Percentiles rank a stretch among this genome's conserved stretches.
Conservation (phyloP, 2,329 filamentous ascomycete species). For the Colletotrichum tofieldiae region DNA sequence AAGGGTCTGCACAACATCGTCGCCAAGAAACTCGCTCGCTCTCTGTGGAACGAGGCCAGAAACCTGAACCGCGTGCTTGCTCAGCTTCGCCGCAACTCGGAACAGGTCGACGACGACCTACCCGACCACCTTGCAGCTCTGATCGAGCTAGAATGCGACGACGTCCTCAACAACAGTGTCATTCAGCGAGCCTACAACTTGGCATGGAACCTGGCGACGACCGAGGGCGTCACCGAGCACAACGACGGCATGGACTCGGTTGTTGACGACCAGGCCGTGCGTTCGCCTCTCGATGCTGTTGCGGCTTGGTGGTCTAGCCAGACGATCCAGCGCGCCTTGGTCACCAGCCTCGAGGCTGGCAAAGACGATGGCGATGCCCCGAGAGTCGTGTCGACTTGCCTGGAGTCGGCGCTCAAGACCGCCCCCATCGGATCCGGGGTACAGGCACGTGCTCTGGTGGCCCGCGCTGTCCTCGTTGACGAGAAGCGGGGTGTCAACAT, state of each 20-base stretch:
- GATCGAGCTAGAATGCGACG: conserved; percentile 84
- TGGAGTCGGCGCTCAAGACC: conserved; percentile 79
- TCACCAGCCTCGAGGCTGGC: conserved; percentile 71
- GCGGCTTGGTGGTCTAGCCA: conserved; percentile 91
- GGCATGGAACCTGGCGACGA: conserved; percentile 87
- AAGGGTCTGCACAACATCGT: conserved; percentile 78
- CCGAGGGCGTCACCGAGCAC: conserved; percentile 72
- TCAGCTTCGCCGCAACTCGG: conserved; percentile 59
- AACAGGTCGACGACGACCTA: conserved; percentile 75
- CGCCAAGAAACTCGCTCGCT: conserved; percentile 80
- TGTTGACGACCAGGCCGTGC: conserved; percentile 87
- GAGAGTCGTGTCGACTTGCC: conserved; percentile 60
- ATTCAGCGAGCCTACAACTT: conserved; percentile 91
- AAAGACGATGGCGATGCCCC: conserved; percentile 62
- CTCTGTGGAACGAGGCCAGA: conserved; percentile 87
- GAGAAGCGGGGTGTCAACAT: conserved; percentile 71
- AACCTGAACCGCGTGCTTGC: conserved; percentile 69
- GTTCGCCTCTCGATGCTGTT: conserved; percentile 89
- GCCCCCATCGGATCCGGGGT: conserved; percentile 86
- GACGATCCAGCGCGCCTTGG: conserved; percentile 78
- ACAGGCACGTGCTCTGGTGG: conserved; percentile 72
- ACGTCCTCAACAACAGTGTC: conserved; percentile 83
- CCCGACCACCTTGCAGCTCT: conserved; percentile 84
- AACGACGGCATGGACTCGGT: conserved; percentile 86
- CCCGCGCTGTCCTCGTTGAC: conserved; percentile 70